A percentile compares a stretch with the other conserved stretches of the same genome.
phyloP scores from a whole-genome alignment of 176 grass and related monocot genomes.

The Hyparrhenia diplandra region DNA sequence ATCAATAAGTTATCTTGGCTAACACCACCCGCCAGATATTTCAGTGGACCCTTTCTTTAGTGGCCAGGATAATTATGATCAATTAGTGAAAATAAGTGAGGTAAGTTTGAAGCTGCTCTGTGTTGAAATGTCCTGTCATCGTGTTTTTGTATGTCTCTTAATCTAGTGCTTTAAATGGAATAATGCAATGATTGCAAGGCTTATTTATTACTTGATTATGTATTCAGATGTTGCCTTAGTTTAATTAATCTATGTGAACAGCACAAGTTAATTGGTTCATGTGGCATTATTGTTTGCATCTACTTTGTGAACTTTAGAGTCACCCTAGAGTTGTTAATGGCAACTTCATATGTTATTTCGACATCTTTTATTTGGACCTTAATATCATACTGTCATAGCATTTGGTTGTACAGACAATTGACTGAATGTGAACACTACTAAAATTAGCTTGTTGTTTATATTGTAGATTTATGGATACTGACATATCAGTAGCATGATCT shows the following conservation, averaged over 20 bases:
- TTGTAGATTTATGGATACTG: no score
- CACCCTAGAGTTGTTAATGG: background rate
- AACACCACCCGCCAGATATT: no score
- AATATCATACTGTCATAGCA: no score
- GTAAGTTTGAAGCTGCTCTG: slow-evolving; percentile 21
- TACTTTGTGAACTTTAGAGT: background rate
- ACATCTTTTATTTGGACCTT: no score
- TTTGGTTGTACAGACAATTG: no score
- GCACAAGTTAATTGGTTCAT: background rate
- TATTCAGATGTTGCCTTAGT: background rate
- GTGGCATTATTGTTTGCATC: background rate
- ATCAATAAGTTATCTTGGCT: no score
- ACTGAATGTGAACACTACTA: no score
- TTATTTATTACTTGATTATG: background rate
- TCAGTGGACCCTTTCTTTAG: no score
- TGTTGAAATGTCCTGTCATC: background rate
- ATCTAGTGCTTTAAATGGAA: background rate
- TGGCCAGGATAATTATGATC: no score
- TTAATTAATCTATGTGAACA: background rate
- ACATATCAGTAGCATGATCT: background rate
- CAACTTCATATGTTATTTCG: background rate
- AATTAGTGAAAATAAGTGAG: no score
- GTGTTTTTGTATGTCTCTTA: background rate
- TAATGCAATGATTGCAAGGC: background rate
- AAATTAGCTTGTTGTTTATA: no score